These are phyloP conservation scores for Durio zibethinus DNA, from an alignment of 345 rosid genomes.

Conservation along the genomic window DNA sequence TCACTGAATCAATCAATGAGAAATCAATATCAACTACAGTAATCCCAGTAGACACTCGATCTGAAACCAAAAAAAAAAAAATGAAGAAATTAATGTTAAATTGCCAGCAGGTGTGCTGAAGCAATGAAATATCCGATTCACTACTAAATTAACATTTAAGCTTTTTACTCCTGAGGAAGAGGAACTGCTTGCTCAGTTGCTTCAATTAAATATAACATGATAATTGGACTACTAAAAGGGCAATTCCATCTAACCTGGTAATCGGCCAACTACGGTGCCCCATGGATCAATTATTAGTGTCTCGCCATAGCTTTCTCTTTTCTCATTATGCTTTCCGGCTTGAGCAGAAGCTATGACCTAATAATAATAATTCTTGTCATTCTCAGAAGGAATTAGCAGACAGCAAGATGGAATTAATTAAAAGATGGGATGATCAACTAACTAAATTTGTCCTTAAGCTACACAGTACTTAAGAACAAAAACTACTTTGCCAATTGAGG, in stretches of 20 bases:
- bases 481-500: background rate
- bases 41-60: slow-evolving; percentile 73
- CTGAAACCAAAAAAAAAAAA: slow-evolving; percentile 40
- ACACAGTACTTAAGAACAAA: background rate
- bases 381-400: background rate
- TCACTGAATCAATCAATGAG: slow-evolving; percentile 71
- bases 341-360: slow-evolving; percentile 92
- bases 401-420: background rate
- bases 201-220: background rate
- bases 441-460: background rate
- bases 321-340: slow-evolving; percentile 80
- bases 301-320: slow-evolving; percentile 81
- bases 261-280: slow-evolving; percentile 74
- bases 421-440: slow-evolving; percentile 11
- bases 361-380: slow-evolving; percentile 7
- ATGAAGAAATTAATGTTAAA: background rate
- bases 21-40: slow-evolving; percentile 79
- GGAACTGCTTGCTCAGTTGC: background rate
- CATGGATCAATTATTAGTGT: slow-evolving; percentile 90
- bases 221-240: background rate
- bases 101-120: background rate
- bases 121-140: background rate
- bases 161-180: background rate
- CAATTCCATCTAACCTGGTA: slow-evolving; percentile 53
- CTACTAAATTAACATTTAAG: background rate